phyloP scores from a whole-genome alignment of 1,284 basidiomycete genomes.

The Chalciporus sp. region DNA sequence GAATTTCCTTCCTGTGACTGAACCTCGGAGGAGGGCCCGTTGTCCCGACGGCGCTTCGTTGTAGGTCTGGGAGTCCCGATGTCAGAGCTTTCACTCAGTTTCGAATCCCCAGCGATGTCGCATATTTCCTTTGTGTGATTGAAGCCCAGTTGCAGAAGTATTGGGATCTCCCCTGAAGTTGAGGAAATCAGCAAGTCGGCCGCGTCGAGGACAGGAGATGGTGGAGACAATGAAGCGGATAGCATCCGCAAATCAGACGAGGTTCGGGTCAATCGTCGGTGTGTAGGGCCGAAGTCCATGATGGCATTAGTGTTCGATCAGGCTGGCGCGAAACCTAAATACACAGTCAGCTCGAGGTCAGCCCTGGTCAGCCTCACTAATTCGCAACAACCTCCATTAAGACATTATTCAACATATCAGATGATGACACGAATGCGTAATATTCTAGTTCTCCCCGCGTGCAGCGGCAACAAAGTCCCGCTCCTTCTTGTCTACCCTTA shows the following conservation, averaged over 20 bases:
- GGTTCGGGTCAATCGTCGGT: slow-evolving; percentile 31
- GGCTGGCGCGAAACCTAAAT: background rate
- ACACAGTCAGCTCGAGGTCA: slow-evolving; percentile 12
- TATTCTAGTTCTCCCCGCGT: slow-evolving; percentile 8
- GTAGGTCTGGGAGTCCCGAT: background rate
- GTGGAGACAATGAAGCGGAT: slow-evolving; percentile 39
- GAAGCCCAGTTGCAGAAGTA: slow-evolving; percentile 43
- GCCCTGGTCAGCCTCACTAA: slow-evolving; percentile 28
- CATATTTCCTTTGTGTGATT: too few species aligned
- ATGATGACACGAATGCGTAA: slow-evolving; percentile 7
- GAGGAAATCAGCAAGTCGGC: slow-evolving; percentile 40
- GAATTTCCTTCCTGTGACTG: slow-evolving; percentile 3
- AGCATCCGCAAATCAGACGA: slow-evolving; percentile 39
- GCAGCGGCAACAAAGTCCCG: slow-evolving; percentile 23
- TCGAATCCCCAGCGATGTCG: slow-evolving; percentile 8
- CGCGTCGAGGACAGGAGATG: slow-evolving; percentile 51
- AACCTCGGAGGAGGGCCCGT: slow-evolving; percentile 3
- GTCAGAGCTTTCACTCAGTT: background rate
- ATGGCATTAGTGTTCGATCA: background rate
- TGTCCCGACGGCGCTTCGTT: background rate
- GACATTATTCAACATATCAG: slow-evolving; percentile 1
- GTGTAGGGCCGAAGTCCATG: slow-evolving; percentile 21
- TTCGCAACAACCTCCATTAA: slow-evolving; percentile 21
- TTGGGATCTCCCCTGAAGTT: slow-evolving; percentile 57
- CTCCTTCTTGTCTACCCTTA: slow-evolving; percentile 45